Evolutionary conservation across 2,329 filamentous ascomycete genomes (phyloP).

Genomic region (Chaetomium strumarium): DNA sequence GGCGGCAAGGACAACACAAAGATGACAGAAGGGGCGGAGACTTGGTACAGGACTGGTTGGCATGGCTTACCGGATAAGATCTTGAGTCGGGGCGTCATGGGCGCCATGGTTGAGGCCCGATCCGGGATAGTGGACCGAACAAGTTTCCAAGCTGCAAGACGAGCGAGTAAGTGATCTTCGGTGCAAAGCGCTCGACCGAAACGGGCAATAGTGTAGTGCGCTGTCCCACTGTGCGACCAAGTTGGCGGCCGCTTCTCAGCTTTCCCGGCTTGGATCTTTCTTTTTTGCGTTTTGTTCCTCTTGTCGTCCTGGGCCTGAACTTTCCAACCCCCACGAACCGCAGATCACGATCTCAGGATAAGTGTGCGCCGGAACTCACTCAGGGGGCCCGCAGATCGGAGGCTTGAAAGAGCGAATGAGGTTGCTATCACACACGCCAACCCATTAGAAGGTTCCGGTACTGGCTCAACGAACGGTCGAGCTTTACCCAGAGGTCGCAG

Average conservation of each 20-base stretch:
- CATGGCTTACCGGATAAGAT: constrained; percentile 51
- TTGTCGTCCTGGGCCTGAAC: not conserved
- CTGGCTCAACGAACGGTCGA: constrained; percentile 15
- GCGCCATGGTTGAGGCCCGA: constrained; percentile 49
- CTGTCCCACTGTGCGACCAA: constrained; percentile 19
- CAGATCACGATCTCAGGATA: constrained; percentile 10
- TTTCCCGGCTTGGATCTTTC: constrained; percentile 5
- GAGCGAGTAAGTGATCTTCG: constrained; percentile 22
- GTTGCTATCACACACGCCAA: constrained; percentile 17
- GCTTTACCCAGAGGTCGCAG: constrained; percentile 7
- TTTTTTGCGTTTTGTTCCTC: constrained; percentile 9
- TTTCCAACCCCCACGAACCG: constrained; percentile 11
- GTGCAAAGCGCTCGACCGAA: constrained; percentile 21
- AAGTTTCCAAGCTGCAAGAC: constrained; percentile 28
- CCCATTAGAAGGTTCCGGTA: constrained; percentile 13
- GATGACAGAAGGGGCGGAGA: constrained; percentile 17
- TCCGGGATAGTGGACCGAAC: constrained; percentile 32
- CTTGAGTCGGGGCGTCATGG: constrained; percentile 54
- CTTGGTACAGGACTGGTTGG: constrained; percentile 23
- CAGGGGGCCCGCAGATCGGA: constrained; percentile 22
- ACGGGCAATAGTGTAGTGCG: constrained; percentile 17
- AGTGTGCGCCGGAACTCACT: constrained; percentile 13
- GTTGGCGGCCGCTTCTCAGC: constrained; percentile 15
- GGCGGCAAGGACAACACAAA: constrained; percentile 18
- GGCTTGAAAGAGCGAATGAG: constrained; percentile 21